phyloP scores from a whole-genome alignment of 495 filamentous ascomycete species.

The Xylaria cubensis region DNA sequence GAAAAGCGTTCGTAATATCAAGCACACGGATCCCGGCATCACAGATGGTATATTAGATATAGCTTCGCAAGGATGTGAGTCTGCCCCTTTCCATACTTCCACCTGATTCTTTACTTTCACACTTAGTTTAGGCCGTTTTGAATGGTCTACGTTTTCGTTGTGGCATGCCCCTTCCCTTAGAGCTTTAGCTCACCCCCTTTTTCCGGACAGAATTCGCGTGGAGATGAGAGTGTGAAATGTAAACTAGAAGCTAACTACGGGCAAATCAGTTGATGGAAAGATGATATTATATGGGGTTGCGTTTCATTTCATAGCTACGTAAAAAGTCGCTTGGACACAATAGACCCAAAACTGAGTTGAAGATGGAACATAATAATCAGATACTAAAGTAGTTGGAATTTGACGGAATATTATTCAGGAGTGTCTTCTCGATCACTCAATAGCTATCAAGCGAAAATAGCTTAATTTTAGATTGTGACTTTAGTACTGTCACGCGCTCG shows the following conservation, averaged over 20 bases:
- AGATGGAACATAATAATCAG: too few relatives aligned
- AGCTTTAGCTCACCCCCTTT: not conserved
- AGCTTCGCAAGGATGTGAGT: constrained; percentile 20
- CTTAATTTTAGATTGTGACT: too few relatives aligned
- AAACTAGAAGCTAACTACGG: not conserved
- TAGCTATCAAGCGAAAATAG: not conserved
- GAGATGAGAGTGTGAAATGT: not conserved
- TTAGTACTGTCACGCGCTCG: not conserved
- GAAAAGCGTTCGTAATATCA: not conserved
- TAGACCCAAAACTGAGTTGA: not conserved
- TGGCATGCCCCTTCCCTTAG: not conserved
- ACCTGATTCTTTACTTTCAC: not conserved
- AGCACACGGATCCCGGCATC: constrained; percentile 15
- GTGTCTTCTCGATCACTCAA: not conserved
- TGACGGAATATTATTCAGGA: not conserved
- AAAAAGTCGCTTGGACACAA: not conserved
- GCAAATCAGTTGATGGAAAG: constrained; percentile 16
- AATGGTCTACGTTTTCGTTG: not conserved
- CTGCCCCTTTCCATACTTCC: not conserved
- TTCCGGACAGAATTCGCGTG: not conserved
- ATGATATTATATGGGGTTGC: constrained; percentile 30
- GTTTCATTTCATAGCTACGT: constrained; percentile 19
- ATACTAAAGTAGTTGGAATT: not conserved
- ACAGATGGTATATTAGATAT: constrained; percentile 24
- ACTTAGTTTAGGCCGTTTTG: not conserved